phyloP scores from a whole-genome alignment of 1,139 yeast genomes.

The Saccharomyces hybrid region DNA sequence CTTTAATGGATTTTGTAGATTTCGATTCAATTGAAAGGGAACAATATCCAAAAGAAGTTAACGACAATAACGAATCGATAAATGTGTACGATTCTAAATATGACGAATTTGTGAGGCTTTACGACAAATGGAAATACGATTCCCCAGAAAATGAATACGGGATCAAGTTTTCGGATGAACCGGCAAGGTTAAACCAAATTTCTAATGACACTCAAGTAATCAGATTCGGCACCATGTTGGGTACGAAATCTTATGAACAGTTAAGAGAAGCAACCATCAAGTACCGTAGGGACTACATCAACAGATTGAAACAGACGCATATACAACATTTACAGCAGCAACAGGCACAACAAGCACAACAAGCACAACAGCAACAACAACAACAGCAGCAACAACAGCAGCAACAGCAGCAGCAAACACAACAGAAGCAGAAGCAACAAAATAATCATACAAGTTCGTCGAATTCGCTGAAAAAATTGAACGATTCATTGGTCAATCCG shows the following conservation, averaged over 20 bases:
- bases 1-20: constrained; percentile 24
- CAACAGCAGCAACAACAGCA: constrained; percentile 20
- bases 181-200: constrained; percentile 68
- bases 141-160: constrained; percentile 51
- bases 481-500: not conserved
- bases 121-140: constrained; percentile 73
- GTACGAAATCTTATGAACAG: constrained; percentile 78
- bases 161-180: constrained; percentile 51
- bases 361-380: constrained; percentile 18
- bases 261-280: constrained; percentile 40
- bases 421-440: constrained; percentile 7
- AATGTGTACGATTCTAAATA: constrained; percentile 51
- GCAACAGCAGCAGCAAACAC: constrained; percentile 14
- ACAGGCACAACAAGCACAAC: constrained; percentile 18
- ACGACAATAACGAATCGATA: constrained; percentile 21
- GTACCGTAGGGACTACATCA: constrained; percentile 47
- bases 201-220: constrained; percentile 83
- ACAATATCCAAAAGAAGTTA: constrained; percentile 15
- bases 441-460: constrained; percentile 5
- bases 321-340: constrained; percentile 30
- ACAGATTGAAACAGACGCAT: constrained; percentile 34
- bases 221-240: constrained; percentile 83
- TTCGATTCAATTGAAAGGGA: constrained; percentile 26
- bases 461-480: not conserved
- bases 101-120: constrained; percentile 49